Evolutionary conservation across 1,139 yeast genomes (phyloP), one percentile per base, ranked within the genome.

Genomic region (Nakaseomyces delphensis): DNA sequence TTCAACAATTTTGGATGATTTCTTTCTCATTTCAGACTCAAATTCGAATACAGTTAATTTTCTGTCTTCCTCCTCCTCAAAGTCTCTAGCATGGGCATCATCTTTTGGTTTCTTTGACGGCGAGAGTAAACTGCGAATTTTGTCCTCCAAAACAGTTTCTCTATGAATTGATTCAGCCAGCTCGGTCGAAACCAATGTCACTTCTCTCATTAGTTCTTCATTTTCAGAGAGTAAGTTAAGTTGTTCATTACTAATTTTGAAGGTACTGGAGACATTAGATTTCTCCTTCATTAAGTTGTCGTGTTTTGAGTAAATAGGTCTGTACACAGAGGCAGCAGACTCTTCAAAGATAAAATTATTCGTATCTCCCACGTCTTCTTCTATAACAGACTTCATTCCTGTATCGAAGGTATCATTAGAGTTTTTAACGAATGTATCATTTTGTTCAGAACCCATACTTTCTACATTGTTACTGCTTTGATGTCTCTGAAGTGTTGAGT

Each of bases 141-240:
- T 66, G 42, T 67, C 66, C 53, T 80, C 87, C 36, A 82, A 57
- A 7, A 67, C 60, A 20, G 81, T 66, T 58, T 83, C 93, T 39
- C 91, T 66, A 42, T 75, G 73, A 41, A 83, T 79, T 0, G 87
- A 78, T 18, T 77, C 74, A 0, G 87, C 89, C 41, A 83, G 67
- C 55, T 83, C 93, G 16, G 75, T 73, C 2, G 89, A 79, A 0
- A 83, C 79, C 28, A 80, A 57, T 47, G 79, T 81, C 39, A 83
- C 62, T 56, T 83, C 91, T 47, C 73, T 70, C 52, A 80, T 66
- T 36, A 83, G 61, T 27, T 71, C 74, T 41, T 69, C 70, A 48
- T 78, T 80, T 42, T 81, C 76, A 32, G 69, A 73, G 67, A 82
- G 68, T 3, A 81, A 66, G 2, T 79, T 78, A 48, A 79, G 59